Evolutionary conservation across 2,329 filamentous ascomycete genomes (phyloP).

Genomic region (Colletotrichum sp.): DNA sequence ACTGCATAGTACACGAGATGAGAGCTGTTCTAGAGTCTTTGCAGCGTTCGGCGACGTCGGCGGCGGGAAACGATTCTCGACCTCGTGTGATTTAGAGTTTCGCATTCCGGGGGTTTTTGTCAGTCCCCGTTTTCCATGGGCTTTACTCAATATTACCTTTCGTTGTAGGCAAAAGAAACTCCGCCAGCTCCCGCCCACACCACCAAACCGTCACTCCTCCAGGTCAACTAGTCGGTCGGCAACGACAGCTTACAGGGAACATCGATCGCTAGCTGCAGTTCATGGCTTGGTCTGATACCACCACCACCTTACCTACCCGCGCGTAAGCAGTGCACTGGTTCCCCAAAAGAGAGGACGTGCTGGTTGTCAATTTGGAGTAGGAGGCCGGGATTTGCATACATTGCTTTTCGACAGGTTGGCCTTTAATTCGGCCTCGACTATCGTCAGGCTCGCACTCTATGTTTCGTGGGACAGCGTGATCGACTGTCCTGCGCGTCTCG

Average conservation of each 20-base stretch:
- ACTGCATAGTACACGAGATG: not conserved
- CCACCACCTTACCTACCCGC: not conserved
- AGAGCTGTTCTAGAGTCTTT: not conserved
- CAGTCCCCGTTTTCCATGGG: not conserved
- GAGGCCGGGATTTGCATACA: not conserved
- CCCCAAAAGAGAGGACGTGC: not conserved
- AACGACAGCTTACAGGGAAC: not conserved
- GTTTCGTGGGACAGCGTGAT: not conserved
- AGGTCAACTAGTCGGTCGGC: not conserved
- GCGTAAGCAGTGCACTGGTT: not conserved
- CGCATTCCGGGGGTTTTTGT: not conserved
- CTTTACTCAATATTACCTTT: not conserved
- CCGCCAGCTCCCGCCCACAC: not conserved
- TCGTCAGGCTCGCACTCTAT: not conserved
- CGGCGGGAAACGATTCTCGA: not conserved
- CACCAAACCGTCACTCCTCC: not conserved
- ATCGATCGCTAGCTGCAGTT: slow-evolving; percentile 4
- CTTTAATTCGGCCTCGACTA: not conserved
- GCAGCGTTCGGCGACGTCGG: not conserved
- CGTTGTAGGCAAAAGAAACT: not conserved
- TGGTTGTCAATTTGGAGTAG: not conserved
- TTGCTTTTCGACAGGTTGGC: not conserved
- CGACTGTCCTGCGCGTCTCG: not conserved
- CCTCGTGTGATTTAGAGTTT: slow-evolving; percentile 11
- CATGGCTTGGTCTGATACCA: not conserved